Base-by-base conservation (phyloP, 139 green algal genomes). In the Tetradesmus lagerheimii region DNA sequence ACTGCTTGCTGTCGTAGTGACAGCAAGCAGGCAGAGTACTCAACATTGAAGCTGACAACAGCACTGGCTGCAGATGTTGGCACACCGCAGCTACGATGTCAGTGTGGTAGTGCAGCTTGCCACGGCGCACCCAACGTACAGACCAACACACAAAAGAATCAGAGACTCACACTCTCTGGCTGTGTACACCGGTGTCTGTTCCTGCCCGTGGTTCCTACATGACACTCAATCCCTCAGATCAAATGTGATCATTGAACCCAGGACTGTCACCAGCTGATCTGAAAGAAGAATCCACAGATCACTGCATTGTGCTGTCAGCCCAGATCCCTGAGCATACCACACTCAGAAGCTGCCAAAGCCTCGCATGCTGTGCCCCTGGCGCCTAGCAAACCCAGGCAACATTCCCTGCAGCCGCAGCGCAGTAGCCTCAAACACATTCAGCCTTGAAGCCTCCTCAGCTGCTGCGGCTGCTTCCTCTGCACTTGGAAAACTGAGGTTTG, bases 381-480 rank as follows among this genome's bases (percentile, higher is more conserved):
- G 39, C 41, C 25, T 39, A 38, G 41, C 79, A 85, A 66, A 41
- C 2, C 41, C 50, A 16, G 79, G 79, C 23, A 85, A 27, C 79
- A 85, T 66, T 0, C 53, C 41, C 41, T 77, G 34, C 15, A 88
- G 47, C n/a, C 50, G 45, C n/a, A 50, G 29, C 12, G 35, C 82
- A 50, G 82, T 53, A 78, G 79, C 79, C 25, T 64, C 79, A 85
- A 85, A 85, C 8, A 85, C 43, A 85, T 85, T 85, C 37, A 41
- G 4, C 20, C 41, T 12, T 11, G 50, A 41, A 4, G 31, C 16
- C 37, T 78, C 11, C n/a, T 37, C 67, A 39, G 67, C 67, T 23
- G 67, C 67, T 75, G 64, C 29, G 50, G 31, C 82, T 39, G 67
- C 83, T 16, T 89, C 76, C 76, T 50, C 62, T 37, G 74, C 66